These are phyloP conservation scores for Exophiala dermatitidis DNA, from an alignment of 2,329 filamentous ascomycete genomes.

Conservation along the genomic window DNA sequence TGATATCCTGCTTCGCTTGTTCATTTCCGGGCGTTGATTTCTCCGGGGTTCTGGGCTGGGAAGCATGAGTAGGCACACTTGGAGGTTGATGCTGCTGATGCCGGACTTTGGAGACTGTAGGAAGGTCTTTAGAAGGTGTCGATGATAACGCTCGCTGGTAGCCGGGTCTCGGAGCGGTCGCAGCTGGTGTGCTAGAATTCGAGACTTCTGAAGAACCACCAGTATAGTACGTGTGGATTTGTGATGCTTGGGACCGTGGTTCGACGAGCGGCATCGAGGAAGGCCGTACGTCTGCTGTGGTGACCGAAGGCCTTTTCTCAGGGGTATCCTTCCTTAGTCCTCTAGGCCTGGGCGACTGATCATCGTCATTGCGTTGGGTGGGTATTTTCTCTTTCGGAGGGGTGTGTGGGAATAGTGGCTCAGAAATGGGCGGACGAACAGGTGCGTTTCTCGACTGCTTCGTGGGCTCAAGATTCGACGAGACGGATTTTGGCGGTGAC, in stretches of 20 bases:
- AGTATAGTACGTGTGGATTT: not conserved
- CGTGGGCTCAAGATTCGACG: not conserved
- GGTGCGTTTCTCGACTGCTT: not conserved
- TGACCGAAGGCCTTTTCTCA: not conserved
- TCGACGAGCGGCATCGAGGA: not conserved
- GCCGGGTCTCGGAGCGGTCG: slow-evolving; percentile 27
- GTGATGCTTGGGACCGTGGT: not conserved
- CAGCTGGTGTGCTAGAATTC: not conserved
- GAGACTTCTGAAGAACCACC: not conserved
- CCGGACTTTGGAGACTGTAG: slow-evolving; percentile 39
- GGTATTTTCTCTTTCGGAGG: not conserved
- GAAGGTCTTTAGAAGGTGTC: slow-evolving; percentile 41
- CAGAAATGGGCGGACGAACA: not conserved
- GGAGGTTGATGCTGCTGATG: slow-evolving; percentile 21
- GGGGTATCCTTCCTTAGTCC: not conserved
- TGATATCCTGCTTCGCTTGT: not conserved
- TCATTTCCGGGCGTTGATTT: not conserved
- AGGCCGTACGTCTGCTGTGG: not conserved
- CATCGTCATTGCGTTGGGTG: not conserved
- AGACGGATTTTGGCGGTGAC: slow-evolving; percentile 4
- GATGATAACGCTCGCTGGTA: slow-evolving; percentile 38
- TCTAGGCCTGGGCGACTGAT: not conserved
- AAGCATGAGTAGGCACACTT: not conserved
- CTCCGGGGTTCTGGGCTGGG: not conserved
- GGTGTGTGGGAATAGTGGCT: not conserved